Percentiles rank a stretch among this genome's conserved stretches.
Conservation (phyloP, 495 filamentous ascomycete species). For the Saxophila tyrrhenica region DNA sequence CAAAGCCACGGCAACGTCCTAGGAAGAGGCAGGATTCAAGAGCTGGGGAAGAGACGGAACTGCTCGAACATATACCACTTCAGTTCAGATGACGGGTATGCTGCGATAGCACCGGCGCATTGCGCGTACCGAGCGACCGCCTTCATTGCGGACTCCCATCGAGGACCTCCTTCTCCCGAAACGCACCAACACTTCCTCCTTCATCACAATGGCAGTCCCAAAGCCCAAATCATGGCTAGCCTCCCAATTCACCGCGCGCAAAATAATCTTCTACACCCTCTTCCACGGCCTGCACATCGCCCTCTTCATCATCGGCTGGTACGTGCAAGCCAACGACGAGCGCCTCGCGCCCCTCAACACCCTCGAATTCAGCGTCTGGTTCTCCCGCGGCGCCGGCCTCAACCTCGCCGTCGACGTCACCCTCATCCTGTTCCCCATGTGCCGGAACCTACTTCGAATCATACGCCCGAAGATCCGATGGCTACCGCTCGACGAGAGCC, state of each 20-base stretch:
- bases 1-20: background rate
- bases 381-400: constrained; percentile 86
- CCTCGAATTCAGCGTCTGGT: constrained; percentile 81
- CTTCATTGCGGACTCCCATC: too few species aligned
- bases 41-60: background rate
- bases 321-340: constrained; percentile 52
- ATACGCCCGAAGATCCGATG: constrained; percentile 79
- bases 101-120: background rate
- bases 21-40: too few species aligned
- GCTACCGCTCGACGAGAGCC: constrained; percentile 84
- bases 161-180: too few species aligned
- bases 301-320: constrained; percentile 86
- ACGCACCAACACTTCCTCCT: too few species aligned
- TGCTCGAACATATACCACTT: background rate
- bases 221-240: constrained; percentile 15
- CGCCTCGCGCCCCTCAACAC: constrained; percentile 67
- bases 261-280: constrained; percentile 59
- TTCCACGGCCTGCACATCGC: constrained; percentile 79
- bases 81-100: too few species aligned
- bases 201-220: constrained; percentile 10
- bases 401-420: constrained; percentile 70
- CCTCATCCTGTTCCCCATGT: constrained; percentile 87
- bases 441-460: constrained; percentile 73
- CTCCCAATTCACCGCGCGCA: constrained; percentile 20
- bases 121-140: background rate